These are phyloP conservation scores for Symbiodinium natans DNA, from an alignment of 73 alveolate genomes.

Conservation along the genomic window DNA sequence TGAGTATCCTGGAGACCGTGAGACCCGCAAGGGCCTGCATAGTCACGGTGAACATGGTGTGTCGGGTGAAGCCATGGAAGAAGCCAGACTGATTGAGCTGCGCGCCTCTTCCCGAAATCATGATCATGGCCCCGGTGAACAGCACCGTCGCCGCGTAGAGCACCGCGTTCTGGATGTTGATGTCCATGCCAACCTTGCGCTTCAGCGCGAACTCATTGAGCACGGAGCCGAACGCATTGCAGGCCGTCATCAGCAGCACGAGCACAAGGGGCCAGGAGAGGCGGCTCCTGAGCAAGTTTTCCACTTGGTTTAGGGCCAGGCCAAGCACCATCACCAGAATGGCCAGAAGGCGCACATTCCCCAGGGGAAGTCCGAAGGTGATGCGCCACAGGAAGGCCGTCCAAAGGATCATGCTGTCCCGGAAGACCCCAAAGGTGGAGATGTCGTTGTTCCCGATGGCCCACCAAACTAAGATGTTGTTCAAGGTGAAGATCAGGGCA, in stretches of 20 bases:
- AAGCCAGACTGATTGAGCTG: background rate
- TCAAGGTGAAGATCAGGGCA: slow-evolving; percentile 25
- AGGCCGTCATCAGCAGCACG: slow-evolving; percentile 24
- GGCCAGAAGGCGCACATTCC: background rate
- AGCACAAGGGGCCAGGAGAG: background rate
- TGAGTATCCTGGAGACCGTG: slow-evolving; percentile 47
- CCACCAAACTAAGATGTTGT: slow-evolving; percentile 74
- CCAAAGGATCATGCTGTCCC: slow-evolving; percentile 33
- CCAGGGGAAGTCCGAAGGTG: background rate
- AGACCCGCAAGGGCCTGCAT: slow-evolving; percentile 60
- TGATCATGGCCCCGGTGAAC: background rate
- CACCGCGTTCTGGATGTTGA: slow-evolving; percentile 17
- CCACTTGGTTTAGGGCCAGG: too few species aligned
- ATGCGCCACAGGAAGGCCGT: slow-evolving; percentile 33
- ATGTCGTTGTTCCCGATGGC: slow-evolving; percentile 46
- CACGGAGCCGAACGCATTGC: slow-evolving; percentile 36
- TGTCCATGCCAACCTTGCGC: background rate
- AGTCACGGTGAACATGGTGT: slow-evolving; percentile 30
- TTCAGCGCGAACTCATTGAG: slow-evolving; percentile 21
- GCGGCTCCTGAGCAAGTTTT: background rate
- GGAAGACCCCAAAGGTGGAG: slow-evolving; percentile 21
- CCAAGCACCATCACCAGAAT: background rate
- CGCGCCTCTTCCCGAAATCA: background rate
- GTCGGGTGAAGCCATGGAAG: slow-evolving; percentile 39
- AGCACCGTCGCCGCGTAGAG: background rate